These are phyloP conservation scores for Xerophyta viscosa DNA, from an alignment of 106 monocot species.

Conservation along the genomic window DNA sequence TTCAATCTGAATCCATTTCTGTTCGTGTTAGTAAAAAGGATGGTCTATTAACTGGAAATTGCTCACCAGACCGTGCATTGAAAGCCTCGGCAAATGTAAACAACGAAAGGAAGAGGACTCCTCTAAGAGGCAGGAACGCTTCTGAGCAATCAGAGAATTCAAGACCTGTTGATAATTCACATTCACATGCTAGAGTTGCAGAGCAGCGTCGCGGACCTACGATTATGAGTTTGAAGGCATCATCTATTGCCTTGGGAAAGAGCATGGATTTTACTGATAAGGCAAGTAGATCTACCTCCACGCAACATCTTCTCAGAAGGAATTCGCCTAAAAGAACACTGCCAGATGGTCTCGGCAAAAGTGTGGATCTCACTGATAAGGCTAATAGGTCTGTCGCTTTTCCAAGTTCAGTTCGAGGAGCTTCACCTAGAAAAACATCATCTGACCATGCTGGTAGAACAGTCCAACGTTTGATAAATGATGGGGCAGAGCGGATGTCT, in stretches of 20 bases:
- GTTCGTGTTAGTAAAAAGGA: slow-evolving; percentile 25
- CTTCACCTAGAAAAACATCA: slow-evolving; percentile 32
- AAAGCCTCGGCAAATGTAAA: slow-evolving; percentile 18
- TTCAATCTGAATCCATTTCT: slow-evolving; percentile 46
- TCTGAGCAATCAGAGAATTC: slow-evolving; percentile 66
- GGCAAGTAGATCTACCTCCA: slow-evolving; percentile 19
- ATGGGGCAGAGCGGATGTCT: not conserved
- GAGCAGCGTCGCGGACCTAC: slow-evolving; percentile 70
- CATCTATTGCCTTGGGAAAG: slow-evolving; percentile 25
- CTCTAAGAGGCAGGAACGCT: slow-evolving; percentile 46
- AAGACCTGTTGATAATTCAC: slow-evolving; percentile 29
- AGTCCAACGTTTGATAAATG: not conserved
- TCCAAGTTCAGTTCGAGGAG: slow-evolving; percentile 16
- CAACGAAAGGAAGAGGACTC: slow-evolving; percentile 50
- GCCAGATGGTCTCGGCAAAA: not conserved
- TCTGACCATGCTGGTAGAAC: not conserved
- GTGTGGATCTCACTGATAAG: slow-evolving; percentile 39
- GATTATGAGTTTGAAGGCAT: slow-evolving; percentile 22
- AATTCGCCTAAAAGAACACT: slow-evolving; percentile 34
- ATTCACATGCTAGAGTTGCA: slow-evolving; percentile 32
- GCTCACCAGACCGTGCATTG: slow-evolving; percentile 19
- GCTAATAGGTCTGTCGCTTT: slow-evolving; percentile 18
- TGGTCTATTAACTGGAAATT: slow-evolving; percentile 3
- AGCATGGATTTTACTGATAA: slow-evolving; percentile 43
- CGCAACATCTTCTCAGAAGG: slow-evolving; percentile 14